These are phyloP conservation scores for Alternaria panax DNA, from an alignment of 2,329 filamentous ascomycete species.

Conservation along the genomic window DNA sequence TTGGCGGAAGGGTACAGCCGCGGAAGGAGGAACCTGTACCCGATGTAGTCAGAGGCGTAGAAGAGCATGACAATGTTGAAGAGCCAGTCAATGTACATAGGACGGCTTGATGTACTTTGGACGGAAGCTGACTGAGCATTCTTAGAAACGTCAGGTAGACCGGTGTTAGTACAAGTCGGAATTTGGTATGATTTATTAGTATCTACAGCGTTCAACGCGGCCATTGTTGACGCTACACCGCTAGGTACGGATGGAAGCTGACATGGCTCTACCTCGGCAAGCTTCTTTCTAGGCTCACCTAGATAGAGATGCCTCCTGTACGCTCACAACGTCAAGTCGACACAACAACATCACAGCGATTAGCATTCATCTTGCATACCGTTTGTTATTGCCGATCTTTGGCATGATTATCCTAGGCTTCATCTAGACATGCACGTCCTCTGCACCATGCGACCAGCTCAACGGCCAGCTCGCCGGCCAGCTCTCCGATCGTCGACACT, in stretches of 20 bases:
- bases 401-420: background rate
- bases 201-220: background rate
- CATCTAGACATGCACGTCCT: background rate
- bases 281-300: background rate
- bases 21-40: constrained; percentile 10
- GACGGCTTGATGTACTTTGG: background rate
- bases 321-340: background rate
- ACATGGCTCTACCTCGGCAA: constrained; percentile 12
- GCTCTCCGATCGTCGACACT: constrained; percentile 10
- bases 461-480: background rate
- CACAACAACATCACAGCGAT: background rate
- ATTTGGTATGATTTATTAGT: background rate
- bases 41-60: constrained; percentile 1
- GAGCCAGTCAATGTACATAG: constrained; percentile 1
- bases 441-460: background rate
- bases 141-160: background rate
- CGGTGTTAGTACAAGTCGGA: background rate
- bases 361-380: constrained; percentile 1
- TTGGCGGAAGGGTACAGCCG: constrained; percentile 38
- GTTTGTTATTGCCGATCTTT: background rate
- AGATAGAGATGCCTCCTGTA: background rate
- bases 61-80: background rate
- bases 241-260: background rate
- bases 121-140: background rate
- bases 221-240: background rate